Evolutionary conservation across 176 grass and related monocot genomes (phyloP), one percentile per base, ranked within the genome.

Genomic region (Aechmea fasciata): DNA sequence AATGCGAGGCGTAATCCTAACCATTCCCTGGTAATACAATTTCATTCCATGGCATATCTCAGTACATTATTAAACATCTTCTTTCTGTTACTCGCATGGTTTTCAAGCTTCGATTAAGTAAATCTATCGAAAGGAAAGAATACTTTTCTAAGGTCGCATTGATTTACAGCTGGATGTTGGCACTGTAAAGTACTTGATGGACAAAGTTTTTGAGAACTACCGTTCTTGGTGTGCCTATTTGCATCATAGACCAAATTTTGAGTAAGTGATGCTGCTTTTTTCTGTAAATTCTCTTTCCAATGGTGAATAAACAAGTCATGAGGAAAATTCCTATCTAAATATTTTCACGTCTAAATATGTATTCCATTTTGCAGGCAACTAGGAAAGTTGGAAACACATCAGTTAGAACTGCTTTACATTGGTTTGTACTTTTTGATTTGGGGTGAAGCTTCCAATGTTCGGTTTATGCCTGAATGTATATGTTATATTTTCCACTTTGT

Each of bases 381-480:
- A 75, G 63, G 7, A 2, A 63, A 78, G 51, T 68, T 3, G 3
- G 67, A 79, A 49, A 75, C 84, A 75, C 89, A 78, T 81, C 89
- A 90, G 69, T 51, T 22, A 76, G 75, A 90, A 13, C 84, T 99
- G 80, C 87, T 99, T 57, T 92, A 88, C 68, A 90, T 93, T 71
- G 95, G 95, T 53, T 48, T 99, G 55, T 99, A 99, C 75, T 85
- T 99, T 52, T 71, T 99, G 64, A 99, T 99, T 15, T 99, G 95
- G 95, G 94, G 95, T 73, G 95, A 99, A 83, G 90, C 95, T 84
- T 93, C 95, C 9, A 99, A 90, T 80, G 82, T 94, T 69, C 84
- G 90, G 20, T 99, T 99, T 75, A 99, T 99, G 90, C 95, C 95
- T 48, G 95, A 99, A 73, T 99, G 95, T 65, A 73, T 99, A 74